These are phyloP conservation scores for Dissoconium aciculare DNA, from an alignment of 2,329 filamentous ascomycete genomes.

Conservation along the genomic window DNA sequence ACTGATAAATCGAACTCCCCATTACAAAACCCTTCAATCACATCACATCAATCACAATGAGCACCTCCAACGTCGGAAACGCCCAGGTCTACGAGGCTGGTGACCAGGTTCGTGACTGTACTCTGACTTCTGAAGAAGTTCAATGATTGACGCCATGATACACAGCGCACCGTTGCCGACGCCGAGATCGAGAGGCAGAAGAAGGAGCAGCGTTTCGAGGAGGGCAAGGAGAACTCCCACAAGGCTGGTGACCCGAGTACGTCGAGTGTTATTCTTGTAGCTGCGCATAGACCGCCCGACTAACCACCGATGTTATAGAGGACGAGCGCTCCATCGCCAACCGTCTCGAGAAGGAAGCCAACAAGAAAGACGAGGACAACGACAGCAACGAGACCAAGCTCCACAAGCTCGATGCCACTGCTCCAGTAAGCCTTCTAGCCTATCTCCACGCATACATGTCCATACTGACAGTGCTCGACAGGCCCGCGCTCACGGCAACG, in stretches of 20 bases:
- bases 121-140: background rate
- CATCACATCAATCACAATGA: constrained; percentile 27
- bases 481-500: constrained; percentile 55
- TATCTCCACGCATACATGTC: background rate
- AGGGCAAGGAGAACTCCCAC: constrained; percentile 59
- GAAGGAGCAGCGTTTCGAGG: constrained; percentile 46
- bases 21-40: constrained; percentile 3
- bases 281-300: too few species aligned
- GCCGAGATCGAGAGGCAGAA: constrained; percentile 29
- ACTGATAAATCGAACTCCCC: too few species aligned
- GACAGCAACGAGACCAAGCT: constrained; percentile 25
- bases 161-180: constrained; percentile 40
- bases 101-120: constrained; percentile 41
- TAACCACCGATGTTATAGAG: constrained; percentile 38
- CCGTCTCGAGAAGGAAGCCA: constrained; percentile 50
- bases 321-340: constrained; percentile 59
- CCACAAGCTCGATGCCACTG: constrained; percentile 45
- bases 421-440: constrained; percentile 23
- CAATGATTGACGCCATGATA: constrained; percentile 2
- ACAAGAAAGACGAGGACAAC: constrained; percentile 33
- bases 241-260: constrained; percentile 55
- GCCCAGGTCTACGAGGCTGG: constrained; percentile 55
- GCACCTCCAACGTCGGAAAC: constrained; percentile 52
- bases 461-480: constrained; percentile 8
- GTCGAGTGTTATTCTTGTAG: too few species aligned